Evolutionary conservation across 495 filamentous ascomycete species (phyloP), one percentile per base, ranked within the genome.

Genomic region (Talaromyces proteolyticus): DNA sequence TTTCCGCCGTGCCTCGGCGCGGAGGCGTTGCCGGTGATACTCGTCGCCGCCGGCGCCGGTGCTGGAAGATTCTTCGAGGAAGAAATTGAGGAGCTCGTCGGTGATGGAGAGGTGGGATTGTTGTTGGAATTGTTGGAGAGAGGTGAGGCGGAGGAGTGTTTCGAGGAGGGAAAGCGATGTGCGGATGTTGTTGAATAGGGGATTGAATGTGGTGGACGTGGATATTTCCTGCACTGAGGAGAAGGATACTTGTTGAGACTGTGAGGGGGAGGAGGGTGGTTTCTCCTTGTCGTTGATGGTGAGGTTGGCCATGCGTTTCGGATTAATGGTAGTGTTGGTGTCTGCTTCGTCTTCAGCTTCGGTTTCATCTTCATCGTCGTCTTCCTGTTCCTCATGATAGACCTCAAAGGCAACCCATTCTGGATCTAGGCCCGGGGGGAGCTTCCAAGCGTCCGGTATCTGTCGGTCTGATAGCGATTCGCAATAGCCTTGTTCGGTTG

Each of bases 401-500:
- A 97, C 87, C 62, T 96, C 91, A 44, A 97, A 81, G 1, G 94
- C 94, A 49, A 99, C 77, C 94, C 94, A 97, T 70, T 96, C 93
- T 0, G 87, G 86, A 53, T 97, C 93, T 2, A 97, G 70, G 50
- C 91, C 83, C 22, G 74, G 74, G 11, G 93, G 91, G 3, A 99
- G 64, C 3, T 75, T 72, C 79, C 87, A 89, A 16, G 71, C 57
- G 38, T 74, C 68, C 4, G 68, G 57, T 5, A 73, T 70, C 7
- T 66, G 64, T 49, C 55, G 59, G 48, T 72, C 62, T 38, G 67
- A 60, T 0, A 66, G 41, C 20, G 52, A 60, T n/a, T 20, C 19
- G 47, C 58, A 61, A 17, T 52, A 36, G 12, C 22, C 24, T 37
- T 42, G 65, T 6, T 52, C n/a, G 3, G 55, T 52, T 6, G 39